Evolutionary conservation across 225 moss, liverwort and hornwort genomes (phyloP), one percentile per base, ranked within the genome.

Genomic region (Antitrichia curtipendula): DNA sequence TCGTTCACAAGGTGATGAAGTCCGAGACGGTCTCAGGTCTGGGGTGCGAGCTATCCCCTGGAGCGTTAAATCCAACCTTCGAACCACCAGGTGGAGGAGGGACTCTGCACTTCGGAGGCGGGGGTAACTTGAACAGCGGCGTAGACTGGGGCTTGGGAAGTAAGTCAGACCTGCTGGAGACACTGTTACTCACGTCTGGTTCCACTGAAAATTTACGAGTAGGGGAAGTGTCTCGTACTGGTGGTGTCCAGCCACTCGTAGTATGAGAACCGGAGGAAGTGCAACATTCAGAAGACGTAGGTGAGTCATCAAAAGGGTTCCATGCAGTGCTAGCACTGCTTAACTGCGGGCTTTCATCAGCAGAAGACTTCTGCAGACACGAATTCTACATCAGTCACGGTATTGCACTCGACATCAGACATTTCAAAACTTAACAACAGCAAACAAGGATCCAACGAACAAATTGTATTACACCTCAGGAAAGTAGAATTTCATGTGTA

Each of bases 241-340:
- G 89, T 59, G 90, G 88, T 68, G 85, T 80, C 88, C 88, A 85
- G 65, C 82, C 88, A 85, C 83, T 85, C 47, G 27, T 72, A 78
- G 75, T 89, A 11, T 85, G 91, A 84, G 93, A 88, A 78, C 83
- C 87, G 29, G 89, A 84, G 66, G 88, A 89, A 74, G 80, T 79
- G 81, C 58, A 89, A 72, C 89, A 85, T 79, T 82, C 88, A 60
- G 80, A 78, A 81, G 87, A 86, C 75, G 86, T 70, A 62, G 91
- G 91, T 31, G 93, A 90, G 52, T 91, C 93, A 32, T 87, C 93
- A 31, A 93, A 93, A 69, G 90, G 87, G 22, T 87, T 90, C 93
- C 91, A 91, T 56, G 87, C 89, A 34, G 91, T 89, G 77, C 89
- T 89, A 61, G 75, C 70, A 69, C 83, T 87, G 87, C 91, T 91